These are phyloP conservation scores for Nothophaeocryptopus gaeumannii DNA, from an alignment of 2,329 filamentous ascomycete species.

Conservation along the genomic window DNA sequence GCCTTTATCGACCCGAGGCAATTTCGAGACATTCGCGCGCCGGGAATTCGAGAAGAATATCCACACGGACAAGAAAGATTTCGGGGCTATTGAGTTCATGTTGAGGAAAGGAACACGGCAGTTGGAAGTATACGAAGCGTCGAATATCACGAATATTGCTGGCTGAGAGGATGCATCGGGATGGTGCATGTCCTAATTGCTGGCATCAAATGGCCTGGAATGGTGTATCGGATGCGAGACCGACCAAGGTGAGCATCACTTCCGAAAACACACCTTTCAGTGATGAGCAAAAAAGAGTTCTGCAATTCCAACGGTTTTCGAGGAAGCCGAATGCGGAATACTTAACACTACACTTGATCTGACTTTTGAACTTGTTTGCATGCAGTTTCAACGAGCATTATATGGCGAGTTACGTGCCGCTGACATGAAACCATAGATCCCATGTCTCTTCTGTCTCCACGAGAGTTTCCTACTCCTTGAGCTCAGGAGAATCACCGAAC, in stretches of 20 bases:
- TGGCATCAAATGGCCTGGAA: neutral
- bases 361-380: conserved; percentile 24
- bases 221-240: no score
- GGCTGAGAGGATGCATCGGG: conserved; percentile 16
- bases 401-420: no score
- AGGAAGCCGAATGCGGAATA: conserved; percentile 44
- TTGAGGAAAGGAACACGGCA: conserved; percentile 78
- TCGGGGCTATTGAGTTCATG: conserved; percentile 79
- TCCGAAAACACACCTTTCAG: neutral
- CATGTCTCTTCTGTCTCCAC: no score
- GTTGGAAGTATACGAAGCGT: conserved; percentile 75
- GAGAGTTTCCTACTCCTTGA: conserved; percentile 11
- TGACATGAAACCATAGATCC: no score
- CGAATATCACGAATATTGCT: conserved; percentile 72
- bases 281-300: conserved; percentile 49
- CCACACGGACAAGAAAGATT: conserved; percentile 75
- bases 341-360: conserved; percentile 50
- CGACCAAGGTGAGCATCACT: neutral
- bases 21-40: conserved; percentile 34
- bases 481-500: conserved; percentile 30
- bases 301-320: conserved; percentile 48
- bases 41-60: conserved; percentile 73
- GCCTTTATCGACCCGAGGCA: conserved; percentile 48
- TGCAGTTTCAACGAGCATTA: no score
- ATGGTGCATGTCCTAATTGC: neutral